Conservation (phyloP, 345 rosid species). For the Abelmoschus esculentus region DNA sequence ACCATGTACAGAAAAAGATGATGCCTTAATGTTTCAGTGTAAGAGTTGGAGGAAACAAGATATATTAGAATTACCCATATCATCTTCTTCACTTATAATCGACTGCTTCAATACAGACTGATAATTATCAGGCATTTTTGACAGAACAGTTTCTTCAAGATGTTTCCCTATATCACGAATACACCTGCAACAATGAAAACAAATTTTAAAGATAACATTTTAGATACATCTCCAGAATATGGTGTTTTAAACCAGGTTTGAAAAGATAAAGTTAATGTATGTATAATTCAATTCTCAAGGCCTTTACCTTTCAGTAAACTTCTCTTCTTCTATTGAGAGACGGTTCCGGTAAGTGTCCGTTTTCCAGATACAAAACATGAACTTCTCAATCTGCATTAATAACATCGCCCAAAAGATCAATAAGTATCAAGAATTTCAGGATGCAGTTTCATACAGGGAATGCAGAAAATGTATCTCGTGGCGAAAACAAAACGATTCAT, state of each 20-base stretch:
- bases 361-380: slow-evolving; percentile 52
- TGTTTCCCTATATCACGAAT: slow-evolving; percentile 49
- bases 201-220: not conserved
- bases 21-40: not conserved
- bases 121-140: slow-evolving; percentile 72
- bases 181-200: slow-evolving; percentile 34
- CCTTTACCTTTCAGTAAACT: slow-evolving; percentile 53
- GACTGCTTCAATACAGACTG: slow-evolving; percentile 70
- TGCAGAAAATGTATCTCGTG: not conserved
- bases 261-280: not conserved
- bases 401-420: not conserved
- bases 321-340: slow-evolving; percentile 56
- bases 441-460: not conserved
- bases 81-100: slow-evolving; percentile 65
- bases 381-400: slow-evolving; percentile 63
- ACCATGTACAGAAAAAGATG: not conserved
- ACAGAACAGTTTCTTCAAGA: slow-evolving; percentile 59
- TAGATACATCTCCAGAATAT: not conserved
- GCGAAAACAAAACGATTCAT: not conserved
- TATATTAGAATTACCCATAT: slow-evolving; percentile 50
- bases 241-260: not conserved
- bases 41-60: not conserved
- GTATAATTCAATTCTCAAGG: not conserved
- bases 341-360: slow-evolving; percentile 40
- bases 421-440: not conserved